Percentiles rank a stretch among this genome's conserved stretches.
phyloP scores from a whole-genome alignment of 495 filamentous ascomycete species.

The Pseudoneurospora amorphoporcata region DNA sequence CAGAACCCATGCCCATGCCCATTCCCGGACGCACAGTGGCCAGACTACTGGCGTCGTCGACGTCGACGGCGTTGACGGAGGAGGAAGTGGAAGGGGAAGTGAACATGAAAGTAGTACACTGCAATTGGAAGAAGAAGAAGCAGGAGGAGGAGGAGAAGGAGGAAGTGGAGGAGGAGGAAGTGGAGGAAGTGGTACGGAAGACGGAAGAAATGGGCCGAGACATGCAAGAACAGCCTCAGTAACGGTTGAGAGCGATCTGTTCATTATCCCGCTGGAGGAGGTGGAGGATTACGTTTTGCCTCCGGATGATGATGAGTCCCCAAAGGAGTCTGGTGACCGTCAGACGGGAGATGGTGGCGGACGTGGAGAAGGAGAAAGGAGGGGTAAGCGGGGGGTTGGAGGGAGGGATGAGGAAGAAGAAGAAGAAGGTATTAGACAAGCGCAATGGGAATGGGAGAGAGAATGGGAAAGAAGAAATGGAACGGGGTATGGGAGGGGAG shows the following conservation, averaged over 20 bases:
- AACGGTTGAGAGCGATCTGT: not conserved
- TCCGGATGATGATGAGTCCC: too few relatives aligned
- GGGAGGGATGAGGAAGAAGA: too few relatives aligned
- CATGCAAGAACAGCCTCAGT: not conserved
- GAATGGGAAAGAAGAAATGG: not conserved
- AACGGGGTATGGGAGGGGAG: not conserved
- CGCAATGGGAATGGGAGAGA: not conserved
- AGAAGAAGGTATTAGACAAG: not conserved
- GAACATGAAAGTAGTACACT: not conserved
- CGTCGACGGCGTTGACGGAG: too few relatives aligned
- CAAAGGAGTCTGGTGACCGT: too few relatives aligned
- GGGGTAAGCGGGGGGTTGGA: too few relatives aligned
- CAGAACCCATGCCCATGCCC: not conserved
- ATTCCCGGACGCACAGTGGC: not conserved
- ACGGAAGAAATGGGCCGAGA: not conserved
- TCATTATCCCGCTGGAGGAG: not conserved
- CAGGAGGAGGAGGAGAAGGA: not conserved
- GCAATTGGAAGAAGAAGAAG: too few relatives aligned
- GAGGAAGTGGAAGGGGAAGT: not conserved
- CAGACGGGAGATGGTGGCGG: too few relatives aligned
- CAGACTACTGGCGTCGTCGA: not conserved
- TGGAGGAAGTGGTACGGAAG: not conserved
- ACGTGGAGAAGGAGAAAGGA: too few relatives aligned
- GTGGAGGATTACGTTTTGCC: not conserved
- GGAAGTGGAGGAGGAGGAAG: not conserved